A percentile compares a stretch with the other conserved stretches of the same genome.
These are phyloP conservation scores for Babesia bovis DNA, from an alignment of 169 alveolate genomes.

Conservation along the genomic window DNA sequence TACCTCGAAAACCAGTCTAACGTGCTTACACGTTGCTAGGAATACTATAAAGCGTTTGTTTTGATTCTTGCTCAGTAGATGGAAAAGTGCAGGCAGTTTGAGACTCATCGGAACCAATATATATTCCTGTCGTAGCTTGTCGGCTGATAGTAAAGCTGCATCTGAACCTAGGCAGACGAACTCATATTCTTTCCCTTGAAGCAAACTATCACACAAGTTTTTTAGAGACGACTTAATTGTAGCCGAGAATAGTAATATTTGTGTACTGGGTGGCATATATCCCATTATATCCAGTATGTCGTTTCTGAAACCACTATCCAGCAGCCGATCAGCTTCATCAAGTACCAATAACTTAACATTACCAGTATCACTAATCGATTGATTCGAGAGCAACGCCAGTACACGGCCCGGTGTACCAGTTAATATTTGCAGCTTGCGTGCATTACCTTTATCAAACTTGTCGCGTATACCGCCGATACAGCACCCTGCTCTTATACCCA, in stretches of 20 bases:
- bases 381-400: slow-evolving; percentile 54
- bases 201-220: slow-evolving; percentile 43
- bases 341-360: slow-evolving; percentile 72
- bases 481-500: slow-evolving; percentile 65
- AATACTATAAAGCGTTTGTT: slow-evolving; percentile 87
- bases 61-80: slow-evolving; percentile 87
- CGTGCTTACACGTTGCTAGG: slow-evolving; percentile 92
- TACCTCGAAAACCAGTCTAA: slow-evolving; percentile 88
- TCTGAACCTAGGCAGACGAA: slow-evolving; percentile 58
- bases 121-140: slow-evolving; percentile 84
- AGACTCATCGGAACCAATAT: slow-evolving; percentile 81
- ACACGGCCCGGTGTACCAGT: slow-evolving; percentile 70
- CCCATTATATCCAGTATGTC: slow-evolving; percentile 77
- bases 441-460: slow-evolving; percentile 61
- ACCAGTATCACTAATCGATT: slow-evolving; percentile 45
- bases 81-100: slow-evolving; percentile 87
- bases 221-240: slow-evolving; percentile 76
- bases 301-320: slow-evolving; percentile 90
- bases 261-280: slow-evolving; percentile 61
- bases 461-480: slow-evolving; percentile 76
- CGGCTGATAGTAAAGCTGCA: slow-evolving; percentile 62
- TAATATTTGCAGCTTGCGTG: slow-evolving; percentile 73
- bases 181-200: slow-evolving; percentile 53
- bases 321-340: slow-evolving; percentile 92
- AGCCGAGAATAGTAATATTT: slow-evolving; percentile 75